Evolutionary conservation across 495 filamentous ascomycete species (phyloP).

Genomic region (Penicillium herquei): DNA sequence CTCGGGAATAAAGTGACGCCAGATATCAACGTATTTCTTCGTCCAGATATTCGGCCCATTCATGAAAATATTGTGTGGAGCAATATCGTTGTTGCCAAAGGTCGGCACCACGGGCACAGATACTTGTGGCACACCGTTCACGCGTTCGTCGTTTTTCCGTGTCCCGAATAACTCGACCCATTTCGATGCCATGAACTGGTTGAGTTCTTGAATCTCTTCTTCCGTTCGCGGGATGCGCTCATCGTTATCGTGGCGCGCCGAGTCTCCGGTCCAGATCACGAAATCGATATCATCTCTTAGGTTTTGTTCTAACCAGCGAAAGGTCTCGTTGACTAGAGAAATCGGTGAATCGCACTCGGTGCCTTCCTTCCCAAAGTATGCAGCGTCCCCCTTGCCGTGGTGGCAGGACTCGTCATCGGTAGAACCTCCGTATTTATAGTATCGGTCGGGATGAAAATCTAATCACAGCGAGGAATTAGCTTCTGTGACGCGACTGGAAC

Average conservation of each 20-base stretch:
- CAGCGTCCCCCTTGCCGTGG: constrained; percentile 70
- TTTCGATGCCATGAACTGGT: constrained; percentile 69
- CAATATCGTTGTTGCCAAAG: constrained; percentile 95
- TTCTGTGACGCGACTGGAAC: not conserved
- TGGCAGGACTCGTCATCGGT: constrained; percentile 72
- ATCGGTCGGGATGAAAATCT: constrained; percentile 90
- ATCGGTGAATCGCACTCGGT: constrained; percentile 85
- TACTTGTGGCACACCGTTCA: constrained; percentile 49
- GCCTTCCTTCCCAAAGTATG: constrained; percentile 77
- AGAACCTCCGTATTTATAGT: constrained; percentile 76
- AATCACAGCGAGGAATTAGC: not conserved
- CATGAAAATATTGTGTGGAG: constrained; percentile 92
- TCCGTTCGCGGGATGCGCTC: constrained; percentile 73
- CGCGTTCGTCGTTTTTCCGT: constrained; percentile 38
- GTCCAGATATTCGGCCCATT: constrained; percentile 85
- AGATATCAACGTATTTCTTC: constrained; percentile 66
- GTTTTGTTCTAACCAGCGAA: constrained; percentile 86
- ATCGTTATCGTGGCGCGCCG: constrained; percentile 92
- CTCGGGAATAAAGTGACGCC: constrained; percentile 87
- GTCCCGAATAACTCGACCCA: constrained; percentile 72
- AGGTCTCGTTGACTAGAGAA: constrained; percentile 81
- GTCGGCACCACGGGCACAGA: constrained; percentile 82
- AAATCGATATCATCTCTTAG: constrained; percentile 87
- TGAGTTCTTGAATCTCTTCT: constrained; percentile 71
- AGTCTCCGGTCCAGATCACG: constrained; percentile 96